A percentile compares a stretch with the other conserved stretches of the same genome.
Evolutionary conservation across 306 rosid species (phyloP).

Genomic region (Gastrolobium bilobum): DNA sequence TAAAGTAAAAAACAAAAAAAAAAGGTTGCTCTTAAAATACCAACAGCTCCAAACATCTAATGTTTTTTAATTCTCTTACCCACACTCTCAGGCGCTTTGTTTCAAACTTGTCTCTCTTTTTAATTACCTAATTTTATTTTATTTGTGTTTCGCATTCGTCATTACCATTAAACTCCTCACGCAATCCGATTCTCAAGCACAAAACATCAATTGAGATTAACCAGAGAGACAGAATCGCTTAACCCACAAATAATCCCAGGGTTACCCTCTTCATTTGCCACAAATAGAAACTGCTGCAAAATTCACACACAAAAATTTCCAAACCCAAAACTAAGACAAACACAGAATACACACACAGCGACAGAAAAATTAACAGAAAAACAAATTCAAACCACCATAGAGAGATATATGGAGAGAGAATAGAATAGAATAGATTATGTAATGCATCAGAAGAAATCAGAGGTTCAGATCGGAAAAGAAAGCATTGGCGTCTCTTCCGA

Average conservation of each 20-base stretch:
- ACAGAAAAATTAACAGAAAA: too few relatives aligned
- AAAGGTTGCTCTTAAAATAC: too few relatives aligned
- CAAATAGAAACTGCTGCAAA: neutral
- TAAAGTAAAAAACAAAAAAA: too few relatives aligned
- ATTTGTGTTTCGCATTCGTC: neutral
- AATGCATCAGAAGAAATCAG: conserved; percentile 99
- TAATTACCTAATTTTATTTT: neutral
- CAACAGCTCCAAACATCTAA: too few relatives aligned
- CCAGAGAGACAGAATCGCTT: conserved; percentile 44
- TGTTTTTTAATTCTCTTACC: too few relatives aligned
- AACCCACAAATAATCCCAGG: conserved; percentile 16
- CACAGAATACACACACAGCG: neutral
- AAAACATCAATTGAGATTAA: conserved; percentile 20
- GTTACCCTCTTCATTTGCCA: neutral
- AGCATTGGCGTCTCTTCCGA: conserved; percentile 99
- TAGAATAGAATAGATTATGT: conserved; percentile 54
- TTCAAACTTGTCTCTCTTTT: neutral
- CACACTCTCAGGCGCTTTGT: too few relatives aligned
- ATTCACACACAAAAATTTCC: neutral
- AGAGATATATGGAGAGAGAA: neutral
- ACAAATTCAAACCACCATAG: neutral
- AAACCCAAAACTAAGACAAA: neutral
- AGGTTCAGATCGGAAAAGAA: conserved; percentile 99
- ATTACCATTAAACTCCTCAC: conserved; percentile 16
- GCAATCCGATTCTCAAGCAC: conserved; percentile 38